Conservation (phyloP, 2,329 filamentous ascomycete species). For the Sclerotinia minor region DNA sequence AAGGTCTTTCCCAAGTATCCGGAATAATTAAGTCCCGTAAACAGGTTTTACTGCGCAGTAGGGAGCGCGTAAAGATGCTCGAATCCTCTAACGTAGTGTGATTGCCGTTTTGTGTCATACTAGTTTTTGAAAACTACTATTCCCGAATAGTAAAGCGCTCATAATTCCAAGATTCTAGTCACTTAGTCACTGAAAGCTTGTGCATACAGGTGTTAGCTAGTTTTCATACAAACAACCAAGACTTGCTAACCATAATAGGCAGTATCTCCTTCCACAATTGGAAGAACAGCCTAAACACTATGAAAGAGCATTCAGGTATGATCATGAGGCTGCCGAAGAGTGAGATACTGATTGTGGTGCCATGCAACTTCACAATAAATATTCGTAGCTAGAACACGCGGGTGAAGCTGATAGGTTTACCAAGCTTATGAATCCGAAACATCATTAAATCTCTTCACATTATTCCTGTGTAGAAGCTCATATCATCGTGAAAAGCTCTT, state of each 20-base stretch:
- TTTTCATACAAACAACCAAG: background rate
- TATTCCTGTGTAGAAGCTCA: background rate
- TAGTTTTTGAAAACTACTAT: background rate
- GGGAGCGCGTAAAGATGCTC: background rate
- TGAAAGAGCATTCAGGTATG: background rate
- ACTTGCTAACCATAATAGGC: background rate
- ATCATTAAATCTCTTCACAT: background rate
- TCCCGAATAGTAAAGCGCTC: background rate
- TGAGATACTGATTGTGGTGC: background rate
- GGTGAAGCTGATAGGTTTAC: background rate
- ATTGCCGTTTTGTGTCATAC: no score
- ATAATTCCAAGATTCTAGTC: background rate
- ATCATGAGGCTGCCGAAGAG: background rate
- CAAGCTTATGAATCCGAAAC: background rate
- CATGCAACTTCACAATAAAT: background rate
- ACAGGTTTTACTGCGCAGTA: background rate
- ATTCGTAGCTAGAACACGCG: background rate
- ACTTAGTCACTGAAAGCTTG: no score
- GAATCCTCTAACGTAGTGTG: background rate
- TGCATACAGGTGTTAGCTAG: background rate
- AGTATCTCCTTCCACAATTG: background rate
- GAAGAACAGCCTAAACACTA: background rate
- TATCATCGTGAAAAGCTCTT: background rate
- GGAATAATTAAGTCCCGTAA: no score
- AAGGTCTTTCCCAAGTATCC: no score